phyloP scores from a whole-genome alignment of 371 early-diverging fungal genomes.

The Rhizopus delemar region DNA sequence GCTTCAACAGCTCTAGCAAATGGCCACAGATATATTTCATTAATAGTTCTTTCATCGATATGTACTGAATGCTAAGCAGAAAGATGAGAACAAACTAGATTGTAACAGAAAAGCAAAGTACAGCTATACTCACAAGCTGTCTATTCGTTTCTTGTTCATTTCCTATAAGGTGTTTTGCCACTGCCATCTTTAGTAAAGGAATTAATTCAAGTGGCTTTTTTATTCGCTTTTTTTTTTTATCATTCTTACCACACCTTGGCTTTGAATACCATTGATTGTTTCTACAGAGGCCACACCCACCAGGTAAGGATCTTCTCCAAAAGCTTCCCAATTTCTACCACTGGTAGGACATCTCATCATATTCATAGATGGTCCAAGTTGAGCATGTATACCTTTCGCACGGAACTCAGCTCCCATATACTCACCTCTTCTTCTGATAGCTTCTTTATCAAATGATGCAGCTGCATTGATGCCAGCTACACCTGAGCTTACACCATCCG shows the following conservation, averaged over 20 bases:
- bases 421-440: conserved; percentile 52
- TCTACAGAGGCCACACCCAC: conserved; percentile 43
- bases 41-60: conserved; percentile 57
- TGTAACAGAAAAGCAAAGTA: background rate
- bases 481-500: conserved; percentile 46
- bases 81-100: background rate
- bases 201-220: background rate
- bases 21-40: conserved; percentile 62
- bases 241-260: conserved; percentile 41
- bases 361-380: conserved; percentile 57
- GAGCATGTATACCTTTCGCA: conserved; percentile 53
- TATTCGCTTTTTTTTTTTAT: background rate
- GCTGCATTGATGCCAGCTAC: conserved; percentile 58
- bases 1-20: conserved; percentile 56
- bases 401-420: conserved; percentile 59
- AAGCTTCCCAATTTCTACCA: conserved; percentile 66
- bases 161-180: conserved; percentile 55
- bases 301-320: conserved; percentile 66
- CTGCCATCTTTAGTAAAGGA: conserved; percentile 38
- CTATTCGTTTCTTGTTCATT: conserved; percentile 56
- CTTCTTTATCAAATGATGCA: conserved; percentile 54
- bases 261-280: conserved; percentile 46
- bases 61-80: conserved; percentile 27
- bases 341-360: conserved; percentile 47
- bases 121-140: conserved; percentile 18